Evolutionary conservation across 306 rosid species (phyloP).

Genomic region (Hippophae rhamnoides): DNA sequence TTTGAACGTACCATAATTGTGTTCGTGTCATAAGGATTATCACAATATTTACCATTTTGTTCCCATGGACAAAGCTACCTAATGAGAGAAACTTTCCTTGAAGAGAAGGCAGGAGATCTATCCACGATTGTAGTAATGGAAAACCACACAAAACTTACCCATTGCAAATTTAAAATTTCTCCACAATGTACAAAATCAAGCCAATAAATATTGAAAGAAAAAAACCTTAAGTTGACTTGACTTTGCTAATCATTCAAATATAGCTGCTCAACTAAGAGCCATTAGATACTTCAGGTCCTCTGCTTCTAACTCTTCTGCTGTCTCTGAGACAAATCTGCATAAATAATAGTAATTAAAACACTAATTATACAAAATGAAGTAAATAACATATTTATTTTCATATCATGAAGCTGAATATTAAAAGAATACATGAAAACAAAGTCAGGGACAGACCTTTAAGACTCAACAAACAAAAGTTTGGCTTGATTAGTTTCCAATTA

Average conservation of each 20-base stretch:
- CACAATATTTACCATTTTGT: constrained; percentile 18
- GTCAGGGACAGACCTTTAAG: constrained; percentile 68
- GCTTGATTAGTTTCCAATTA: constrained; percentile 44
- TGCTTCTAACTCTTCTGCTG: constrained; percentile 12
- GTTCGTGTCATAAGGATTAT: constrained; percentile 11
- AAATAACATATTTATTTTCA: constrained; percentile 4
- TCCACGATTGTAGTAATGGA: constrained; percentile 29
- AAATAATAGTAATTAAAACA: neutral
- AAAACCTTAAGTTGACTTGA: constrained; percentile 40
- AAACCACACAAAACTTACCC: constrained; percentile 2
- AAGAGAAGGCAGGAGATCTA: constrained; percentile 61
- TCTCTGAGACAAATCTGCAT: neutral
- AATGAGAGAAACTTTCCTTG: constrained; percentile 41
- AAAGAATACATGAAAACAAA: constrained; percentile 29
- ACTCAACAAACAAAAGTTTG: constrained; percentile 20
- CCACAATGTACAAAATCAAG: constrained; percentile 17
- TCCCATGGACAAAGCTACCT: constrained; percentile 13
- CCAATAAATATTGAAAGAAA: neutral
- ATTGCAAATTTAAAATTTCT: constrained; percentile 22
- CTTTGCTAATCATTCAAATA: constrained; percentile 24
- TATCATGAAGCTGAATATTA: constrained; percentile 23
- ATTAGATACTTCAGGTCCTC: constrained; percentile 3
- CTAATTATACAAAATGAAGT: constrained; percentile 14
- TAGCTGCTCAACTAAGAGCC: constrained; percentile 16
- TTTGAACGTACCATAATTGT: too few species aligned